Evolutionary conservation across 495 filamentous ascomycete species (phyloP).

Genomic region (Eremomyces bilateralis): DNA sequence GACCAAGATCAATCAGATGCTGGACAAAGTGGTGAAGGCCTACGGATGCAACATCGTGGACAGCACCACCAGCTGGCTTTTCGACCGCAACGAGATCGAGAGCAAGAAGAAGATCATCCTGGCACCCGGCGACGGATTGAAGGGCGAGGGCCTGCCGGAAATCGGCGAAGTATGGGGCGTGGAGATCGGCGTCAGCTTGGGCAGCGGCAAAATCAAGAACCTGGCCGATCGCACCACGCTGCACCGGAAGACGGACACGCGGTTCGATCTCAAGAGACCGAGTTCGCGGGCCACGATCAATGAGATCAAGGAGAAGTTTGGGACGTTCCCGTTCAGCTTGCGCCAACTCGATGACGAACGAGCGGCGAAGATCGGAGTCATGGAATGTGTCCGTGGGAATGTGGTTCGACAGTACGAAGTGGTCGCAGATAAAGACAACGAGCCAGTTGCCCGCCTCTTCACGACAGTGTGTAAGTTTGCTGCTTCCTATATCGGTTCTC

Average conservation of each 20-base stretch:
- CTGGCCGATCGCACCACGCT: constrained; percentile 72
- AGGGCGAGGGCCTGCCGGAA: constrained; percentile 78
- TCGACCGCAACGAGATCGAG: constrained; percentile 93
- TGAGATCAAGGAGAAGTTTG: constrained; percentile 90
- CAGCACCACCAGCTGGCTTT: constrained; percentile 90
- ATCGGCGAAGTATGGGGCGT: constrained; percentile 95
- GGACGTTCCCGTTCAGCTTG: constrained; percentile 91
- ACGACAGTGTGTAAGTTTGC: constrained; percentile 68
- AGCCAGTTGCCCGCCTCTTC: constrained; percentile 64
- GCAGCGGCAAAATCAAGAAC: constrained; percentile 83
- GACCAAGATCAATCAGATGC: constrained; percentile 56
- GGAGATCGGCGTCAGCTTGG: constrained; percentile 78
- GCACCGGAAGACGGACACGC: constrained; percentile 77
- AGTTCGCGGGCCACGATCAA: constrained; percentile 77
- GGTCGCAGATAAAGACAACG: constrained; percentile 71
- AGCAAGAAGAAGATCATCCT: constrained; percentile 96
- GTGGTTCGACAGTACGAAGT: constrained; percentile 91
- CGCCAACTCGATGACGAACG: constrained; percentile 93
- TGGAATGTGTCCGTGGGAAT: constrained; percentile 80
- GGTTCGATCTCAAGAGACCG: constrained; percentile 75
- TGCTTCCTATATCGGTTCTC: not conserved
- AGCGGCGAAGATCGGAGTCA: constrained; percentile 83
- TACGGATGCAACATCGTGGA: constrained; percentile 90
- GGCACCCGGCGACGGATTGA: constrained; percentile 60
- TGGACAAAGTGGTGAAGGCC: constrained; percentile 78